Evolutionary conservation across 2,329 filamentous ascomycete species (phyloP), one percentile per base, ranked within the genome.

Genomic region (Aspergillus sp.): DNA sequence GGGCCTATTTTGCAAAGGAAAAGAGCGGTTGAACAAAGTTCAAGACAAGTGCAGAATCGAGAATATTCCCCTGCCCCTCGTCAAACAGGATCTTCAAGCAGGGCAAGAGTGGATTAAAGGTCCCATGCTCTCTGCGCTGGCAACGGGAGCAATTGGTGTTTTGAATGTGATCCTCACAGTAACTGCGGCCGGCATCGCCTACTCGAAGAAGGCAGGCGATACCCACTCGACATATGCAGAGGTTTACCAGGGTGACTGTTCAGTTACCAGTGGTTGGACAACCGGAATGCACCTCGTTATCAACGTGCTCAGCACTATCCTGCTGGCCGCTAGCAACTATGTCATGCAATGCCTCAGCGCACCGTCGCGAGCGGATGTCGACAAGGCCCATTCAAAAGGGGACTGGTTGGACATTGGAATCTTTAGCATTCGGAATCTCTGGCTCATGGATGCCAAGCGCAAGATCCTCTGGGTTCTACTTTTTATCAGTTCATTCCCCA

Each of bases 321-420:
- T 83, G 15, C 70, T 83, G 0, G 73, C 74, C 2, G 79, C 78
- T 2, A 80, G 77, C 47, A 82, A 82, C 62, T 82, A 81, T 58
- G 25, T 74, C 54, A 83, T 83, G 78, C 83, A 85, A 58, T 72
- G 78, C 15, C 66, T 85, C 2, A 76, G 71, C 14, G 76, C 82
- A 1, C 83, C 83, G 0, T 83, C 78, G 0, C 68, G 82, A 25
- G 58, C 65, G 9, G 81, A 84, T 27, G 65, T 84, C 9, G 77
- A 85, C 52, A 61, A 58, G 6, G 79, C 79, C 0, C 83, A 86
- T 68, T 56, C 61, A 0, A 58, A 64, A 45, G 66, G 71, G 2
- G 66, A 27, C 7, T 27, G 25, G 64, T 25, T 79, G 76, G 75
- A 80, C 40, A 76, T 82, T 31, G 80, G 82, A 0, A 62, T 79